Conservation (phyloP, 106 monocot genomes). For the Dendrobium chrysotoxum region DNA sequence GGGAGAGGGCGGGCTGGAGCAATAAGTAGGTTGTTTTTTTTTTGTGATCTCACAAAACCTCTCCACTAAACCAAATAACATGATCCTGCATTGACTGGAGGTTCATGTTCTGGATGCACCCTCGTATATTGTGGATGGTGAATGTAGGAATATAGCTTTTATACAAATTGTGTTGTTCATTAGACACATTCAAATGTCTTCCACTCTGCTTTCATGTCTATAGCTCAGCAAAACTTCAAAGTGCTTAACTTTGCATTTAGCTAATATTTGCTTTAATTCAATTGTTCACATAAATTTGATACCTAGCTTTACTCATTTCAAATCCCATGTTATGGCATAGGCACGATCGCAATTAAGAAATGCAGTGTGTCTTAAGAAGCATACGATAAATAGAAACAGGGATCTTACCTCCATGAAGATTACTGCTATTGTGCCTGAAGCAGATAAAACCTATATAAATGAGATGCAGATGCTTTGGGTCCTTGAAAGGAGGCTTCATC, state of each 20-base stretch:
- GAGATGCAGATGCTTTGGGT: slow-evolving; percentile 39
- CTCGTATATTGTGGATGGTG: too few species aligned
- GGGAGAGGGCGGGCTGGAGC: too few species aligned
- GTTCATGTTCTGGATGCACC: too few species aligned
- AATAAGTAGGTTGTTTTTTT: too few species aligned
- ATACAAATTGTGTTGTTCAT: too few species aligned
- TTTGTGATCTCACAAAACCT: too few species aligned
- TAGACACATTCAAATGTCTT: too few species aligned
- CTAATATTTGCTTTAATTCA: neutral
- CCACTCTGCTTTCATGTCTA: neutral
- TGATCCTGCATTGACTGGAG: too few species aligned
- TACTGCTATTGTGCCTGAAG: neutral
- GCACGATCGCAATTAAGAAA: neutral
- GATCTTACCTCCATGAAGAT: neutral
- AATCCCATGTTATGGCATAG: slow-evolving; percentile 5
- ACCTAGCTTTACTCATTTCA: neutral
- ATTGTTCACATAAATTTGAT: neutral
- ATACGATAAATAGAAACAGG: neutral
- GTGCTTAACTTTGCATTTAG: neutral
- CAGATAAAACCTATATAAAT: slow-evolving; percentile 13
- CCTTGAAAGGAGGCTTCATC: slow-evolving; percentile 37
- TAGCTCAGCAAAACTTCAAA: neutral
- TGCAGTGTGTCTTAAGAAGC: neutral
- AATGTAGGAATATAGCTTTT: too few species aligned
- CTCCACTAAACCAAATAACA: too few species aligned